Percentiles rank a stretch among this genome's conserved stretches.
These are phyloP conservation scores for Ogataea glucozyma DNA, from an alignment of 805 yeast genomes.

Conservation along the genomic window DNA sequence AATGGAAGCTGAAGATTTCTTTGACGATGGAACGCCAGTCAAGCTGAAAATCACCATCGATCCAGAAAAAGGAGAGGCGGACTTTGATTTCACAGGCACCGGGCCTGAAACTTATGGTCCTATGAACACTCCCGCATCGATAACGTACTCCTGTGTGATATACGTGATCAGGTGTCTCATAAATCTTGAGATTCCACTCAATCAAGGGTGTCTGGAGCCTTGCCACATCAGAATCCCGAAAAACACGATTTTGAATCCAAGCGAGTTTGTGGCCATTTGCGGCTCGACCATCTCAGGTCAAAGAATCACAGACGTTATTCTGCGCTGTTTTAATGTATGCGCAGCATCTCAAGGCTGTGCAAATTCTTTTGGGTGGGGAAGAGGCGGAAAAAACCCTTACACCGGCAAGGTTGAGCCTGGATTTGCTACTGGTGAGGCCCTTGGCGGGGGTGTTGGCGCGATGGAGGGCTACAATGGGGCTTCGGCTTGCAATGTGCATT, in stretches of 20 bases:
- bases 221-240: constrained; percentile 38
- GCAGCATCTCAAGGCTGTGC: constrained; percentile 63
- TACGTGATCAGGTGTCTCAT: constrained; percentile 53
- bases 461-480: constrained; percentile 48
- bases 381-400: constrained; percentile 41
- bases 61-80: constrained; percentile 41
- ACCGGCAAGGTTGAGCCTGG: constrained; percentile 44
- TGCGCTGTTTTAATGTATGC: constrained; percentile 54
- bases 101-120: constrained; percentile 53
- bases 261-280: constrained; percentile 52
- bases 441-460: constrained; percentile 58
- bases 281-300: constrained; percentile 61
- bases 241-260: constrained; percentile 36
- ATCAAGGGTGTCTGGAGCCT: constrained; percentile 54
- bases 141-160: constrained; percentile 53
- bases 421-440: constrained; percentile 55
- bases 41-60: constrained; percentile 43
- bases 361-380: constrained; percentile 58
- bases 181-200: constrained; percentile 53
- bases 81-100: constrained; percentile 53
- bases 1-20: constrained; percentile 44
- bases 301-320: constrained; percentile 53
- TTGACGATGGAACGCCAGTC: constrained; percentile 59
- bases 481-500: constrained; percentile 51
- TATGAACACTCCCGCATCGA: constrained; percentile 56